phyloP scores from a whole-genome alignment of 208 protist genomes.

The Zelonia costaricensis region DNA sequence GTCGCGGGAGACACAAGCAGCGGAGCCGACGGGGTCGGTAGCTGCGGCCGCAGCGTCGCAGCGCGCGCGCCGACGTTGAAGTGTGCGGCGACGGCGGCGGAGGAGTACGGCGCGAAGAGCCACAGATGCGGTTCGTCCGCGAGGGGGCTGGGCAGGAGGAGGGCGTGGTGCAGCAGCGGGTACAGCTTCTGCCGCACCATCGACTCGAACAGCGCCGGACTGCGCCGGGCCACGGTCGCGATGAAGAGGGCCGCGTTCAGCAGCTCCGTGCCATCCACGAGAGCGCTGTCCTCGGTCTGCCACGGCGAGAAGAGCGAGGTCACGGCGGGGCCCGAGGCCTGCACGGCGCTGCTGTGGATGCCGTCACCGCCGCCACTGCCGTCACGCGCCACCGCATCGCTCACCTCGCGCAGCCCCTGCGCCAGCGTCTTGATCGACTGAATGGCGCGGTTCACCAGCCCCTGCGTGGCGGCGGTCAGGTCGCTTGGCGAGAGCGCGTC shows the following conservation, averaged over 20 bases:
- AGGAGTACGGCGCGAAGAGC: slow-evolving; percentile 15
- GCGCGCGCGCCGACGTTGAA: neutral
- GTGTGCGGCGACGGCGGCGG: slow-evolving; percentile 3
- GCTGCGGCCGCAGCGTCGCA: neutral
- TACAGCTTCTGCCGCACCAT: slow-evolving; percentile 41
- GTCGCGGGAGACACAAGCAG: neutral
- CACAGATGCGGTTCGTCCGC: slow-evolving; percentile 22
- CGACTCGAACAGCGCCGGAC: slow-evolving; percentile 46
- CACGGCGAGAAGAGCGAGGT: slow-evolving; percentile 1
- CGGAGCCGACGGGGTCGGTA: neutral
- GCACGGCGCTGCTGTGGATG: too few relatives aligned
- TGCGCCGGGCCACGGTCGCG: slow-evolving; percentile 32
- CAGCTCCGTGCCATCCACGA: slow-evolving; percentile 32
- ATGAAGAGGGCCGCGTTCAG: slow-evolving; percentile 54
- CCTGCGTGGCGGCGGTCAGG: slow-evolving; percentile 22
- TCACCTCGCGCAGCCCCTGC: neutral
- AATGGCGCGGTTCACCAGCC: slow-evolving; percentile 28
- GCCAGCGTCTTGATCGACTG: slow-evolving; percentile 20
- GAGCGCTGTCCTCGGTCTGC: slow-evolving; percentile 17
- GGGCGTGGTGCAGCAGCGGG: slow-evolving; percentile 46
- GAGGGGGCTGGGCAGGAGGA: slow-evolving; percentile 27
- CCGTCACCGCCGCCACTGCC: neutral
- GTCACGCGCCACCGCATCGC: neutral
- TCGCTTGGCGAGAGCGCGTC: slow-evolving; percentile 9
- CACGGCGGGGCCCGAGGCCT: too few relatives aligned